Base-by-base conservation (phyloP, 495 filamentous ascomycete genomes). In the Aspergillus wentii region DNA sequence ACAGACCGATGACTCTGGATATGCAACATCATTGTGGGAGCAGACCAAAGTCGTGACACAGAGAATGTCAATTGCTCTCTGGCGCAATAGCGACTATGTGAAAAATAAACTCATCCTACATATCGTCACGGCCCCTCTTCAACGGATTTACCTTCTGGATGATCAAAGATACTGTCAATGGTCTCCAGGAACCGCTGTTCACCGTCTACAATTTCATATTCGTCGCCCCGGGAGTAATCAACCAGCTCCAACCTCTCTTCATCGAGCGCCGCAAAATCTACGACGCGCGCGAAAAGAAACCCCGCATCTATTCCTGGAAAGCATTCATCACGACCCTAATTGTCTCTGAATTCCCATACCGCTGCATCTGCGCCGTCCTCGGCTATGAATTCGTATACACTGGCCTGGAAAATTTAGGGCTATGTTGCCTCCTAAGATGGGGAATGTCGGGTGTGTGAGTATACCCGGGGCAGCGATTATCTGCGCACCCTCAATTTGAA, bases 351-450 rank as follows among this genome's bases (percentile, higher is more conserved):
- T 43, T 76, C n/a, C 75, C 75, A 0, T 78, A 73, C 54, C 67
- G 74, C 19, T 64, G 60, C 27, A 41, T 79, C 41, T 70, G 68
- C 41, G 66, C 62, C n/a, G 62, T 75, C 5, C 35, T 78, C 26
- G 67, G 71, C 51, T 78, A 79, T 51, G 72, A 75, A 41, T 59
- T 76, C 30, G 67, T 74, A 38, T 74, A 75, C 37, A 72, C 65
- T n/a, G 74, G 78, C 80, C 83, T 43, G 72, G 78, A 0, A 69
- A 82, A 46, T 72, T 80, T 63, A 62, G 74, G 38, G 74, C 80
- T 35, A 73, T 76, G 13, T 76, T 70, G 19, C 61, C 80, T 5
- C 72, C 76, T 13, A 71, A 75, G 83, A 69, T 1, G 41, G 45
- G 0, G 47, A 62, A 33, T 90, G 85, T 61, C 46, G 49, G 3